phyloP scores from a whole-genome alignment of 139 green algal genomes.

The Zygnema circumcarinatum region DNA sequence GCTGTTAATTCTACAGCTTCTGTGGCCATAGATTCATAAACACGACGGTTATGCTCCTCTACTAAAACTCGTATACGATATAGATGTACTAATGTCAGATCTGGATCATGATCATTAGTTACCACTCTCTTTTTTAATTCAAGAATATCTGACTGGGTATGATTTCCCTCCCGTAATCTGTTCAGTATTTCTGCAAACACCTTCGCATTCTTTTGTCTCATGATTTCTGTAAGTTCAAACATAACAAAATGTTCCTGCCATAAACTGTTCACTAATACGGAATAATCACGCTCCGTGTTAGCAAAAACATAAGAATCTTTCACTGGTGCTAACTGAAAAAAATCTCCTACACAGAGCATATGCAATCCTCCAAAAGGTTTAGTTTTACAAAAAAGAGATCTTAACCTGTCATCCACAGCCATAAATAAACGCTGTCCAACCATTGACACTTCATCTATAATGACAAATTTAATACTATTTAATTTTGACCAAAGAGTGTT shows the following conservation, averaged over 20 bases:
- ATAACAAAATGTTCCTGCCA: neutral
- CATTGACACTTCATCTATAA: constrained; percentile 34
- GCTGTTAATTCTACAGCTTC: neutral
- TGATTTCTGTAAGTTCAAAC: neutral
- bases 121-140: neutral
- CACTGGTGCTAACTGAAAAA: neutral
- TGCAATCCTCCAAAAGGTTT: neutral
- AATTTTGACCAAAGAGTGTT: constrained; percentile 15
- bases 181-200: constrained; percentile 2
- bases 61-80: neutral
- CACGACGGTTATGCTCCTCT: neutral
- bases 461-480: constrained; percentile 4
- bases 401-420: neutral
- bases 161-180: neutral
- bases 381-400: neutral
- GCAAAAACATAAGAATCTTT: neutral
- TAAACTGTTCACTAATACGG: neutral
- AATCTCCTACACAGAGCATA: neutral
- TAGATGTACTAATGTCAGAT: neutral
- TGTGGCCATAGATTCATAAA: neutral
- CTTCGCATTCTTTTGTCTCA: neutral
- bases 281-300: neutral
- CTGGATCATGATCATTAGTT: neutral
- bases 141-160: neutral
- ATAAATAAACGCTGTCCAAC: neutral